A percentile compares a stretch with the other conserved stretches of the same genome.
phyloP scores from a whole-genome alignment of 306 rosid genomes.

The Crataegus laevigata region DNA sequence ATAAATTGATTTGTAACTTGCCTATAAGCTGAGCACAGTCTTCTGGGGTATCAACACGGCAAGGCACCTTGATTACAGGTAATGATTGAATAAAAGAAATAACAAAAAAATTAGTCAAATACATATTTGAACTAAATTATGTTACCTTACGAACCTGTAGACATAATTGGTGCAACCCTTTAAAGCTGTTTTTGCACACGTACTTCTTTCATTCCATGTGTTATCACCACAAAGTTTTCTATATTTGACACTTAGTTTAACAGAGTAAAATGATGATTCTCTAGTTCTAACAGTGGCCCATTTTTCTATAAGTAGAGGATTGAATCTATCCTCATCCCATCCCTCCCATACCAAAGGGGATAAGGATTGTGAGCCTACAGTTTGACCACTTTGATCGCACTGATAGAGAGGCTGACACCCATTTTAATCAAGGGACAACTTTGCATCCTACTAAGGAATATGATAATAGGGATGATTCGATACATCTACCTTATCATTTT shows the following conservation, averaged over 20 bases:
- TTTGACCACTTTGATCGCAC: neutral
- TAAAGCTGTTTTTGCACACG: neutral
- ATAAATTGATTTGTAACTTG: constrained; percentile 23
- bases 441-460: neutral
- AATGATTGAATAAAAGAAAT: constrained; percentile 13
- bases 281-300: neutral
- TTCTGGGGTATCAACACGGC: constrained; percentile 72
- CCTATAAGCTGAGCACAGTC: constrained; percentile 75
- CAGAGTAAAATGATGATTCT: neutral
- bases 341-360: neutral
- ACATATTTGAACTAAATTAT: neutral
- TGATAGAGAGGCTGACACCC: neutral
- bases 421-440: neutral
- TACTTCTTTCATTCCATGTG: neutral
- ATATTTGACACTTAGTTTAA: neutral
- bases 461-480: neutral
- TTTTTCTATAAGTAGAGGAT: neutral
- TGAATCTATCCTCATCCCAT: neutral
- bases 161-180: neutral
- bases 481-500: neutral
- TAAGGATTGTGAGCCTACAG: neutral
- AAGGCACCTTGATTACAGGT: constrained; percentile 51
- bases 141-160: neutral
- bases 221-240: neutral
- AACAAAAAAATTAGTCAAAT: constrained; percentile 2